Evolutionary conservation across 2,329 filamentous ascomycete genomes (phyloP), one percentile per base, ranked within the genome.

Genomic region (Claviceps fusiformis): DNA sequence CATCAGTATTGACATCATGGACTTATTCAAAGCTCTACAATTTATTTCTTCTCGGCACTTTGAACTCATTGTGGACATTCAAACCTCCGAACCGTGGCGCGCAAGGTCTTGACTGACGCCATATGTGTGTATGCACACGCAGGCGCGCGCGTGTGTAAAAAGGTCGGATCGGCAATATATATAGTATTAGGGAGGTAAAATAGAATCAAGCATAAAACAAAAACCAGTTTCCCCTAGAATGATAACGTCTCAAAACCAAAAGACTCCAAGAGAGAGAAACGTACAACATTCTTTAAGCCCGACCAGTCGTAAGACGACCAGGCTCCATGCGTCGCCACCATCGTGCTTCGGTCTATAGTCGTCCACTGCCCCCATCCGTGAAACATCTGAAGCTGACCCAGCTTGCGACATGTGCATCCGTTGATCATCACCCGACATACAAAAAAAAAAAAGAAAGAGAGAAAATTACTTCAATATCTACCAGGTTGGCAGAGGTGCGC

Each of bases 221-320:
- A 47, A 13, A 31, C 17, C 6, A n/a, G 64, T 66, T 64, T 65
- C 63, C 69, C 63, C 64, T 67, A 66, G 65, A 66, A 61, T 31
- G 35, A 67, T 15, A 57, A 63, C 63, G 66, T 62, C 67, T 66
- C 65, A 68, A 68, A 50, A 55, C 62, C 68, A 68, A 69, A 62
- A 62, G 67, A 71, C 69, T 71, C 70, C 68, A 54, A 54, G 44
- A 56, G 63, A 56, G 63, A 66, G 64, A 67, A 70, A 69, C 65
- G 68, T 67, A 68, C 63, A 64, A 64, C 60, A 60, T 61, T 59
- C 62, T 60, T 60, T 59, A 56, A 59, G 58, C 63, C 63, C 61
- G 60, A 45, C 27, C 44, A 61, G 57, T 51, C 54, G 57, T 56
- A 63, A 63, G 57, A 61, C 60, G 62, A 63, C 58, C 45, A 17